A percentile compares a stretch with the other conserved stretches of the same genome.
Conservation (phyloP, 73 alveolate species). For the Blepharisma japonicum region DNA sequence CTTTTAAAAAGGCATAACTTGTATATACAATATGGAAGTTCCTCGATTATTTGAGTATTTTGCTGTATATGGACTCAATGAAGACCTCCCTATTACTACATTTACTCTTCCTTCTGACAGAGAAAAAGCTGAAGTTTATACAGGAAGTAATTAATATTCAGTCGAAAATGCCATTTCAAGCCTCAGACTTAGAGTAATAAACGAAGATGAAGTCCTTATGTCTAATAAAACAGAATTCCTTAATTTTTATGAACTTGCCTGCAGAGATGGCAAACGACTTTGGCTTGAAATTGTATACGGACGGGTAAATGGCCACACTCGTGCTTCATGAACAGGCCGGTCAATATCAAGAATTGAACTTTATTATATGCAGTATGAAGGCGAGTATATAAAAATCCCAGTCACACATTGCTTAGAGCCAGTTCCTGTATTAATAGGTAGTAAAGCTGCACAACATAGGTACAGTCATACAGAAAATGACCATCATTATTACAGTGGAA, state of each 20-base stretch:
- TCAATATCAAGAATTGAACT: constrained; percentile 13
- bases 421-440: not conserved
- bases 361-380: not conserved
- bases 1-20: too few species aligned
- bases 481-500: constrained; percentile 19
- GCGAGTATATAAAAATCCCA: constrained; percentile 19
- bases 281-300: constrained; percentile 31
- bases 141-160: constrained; percentile 19
- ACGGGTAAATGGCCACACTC: constrained; percentile 12
- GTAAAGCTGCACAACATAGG: not conserved
- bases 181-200: constrained; percentile 5
- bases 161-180: constrained; percentile 26
- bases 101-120: not conserved
- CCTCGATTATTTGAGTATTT: constrained; percentile 32
- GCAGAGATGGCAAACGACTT: constrained; percentile 26
- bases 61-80: constrained; percentile 32
- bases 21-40: constrained; percentile 16
- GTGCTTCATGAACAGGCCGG: constrained; percentile 17
- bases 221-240: constrained; percentile 10
- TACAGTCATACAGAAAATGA: constrained; percentile 21
- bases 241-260: not conserved
- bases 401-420: constrained; percentile 9
- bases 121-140: not conserved
- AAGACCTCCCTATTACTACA: not conserved
- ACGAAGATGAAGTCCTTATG: constrained; percentile 29